Percentiles rank a stretch among this genome's conserved stretches.
These are phyloP conservation scores for Ceratobasidium sp. DNA, from an alignment of 1,284 basidiomycete species.

Conservation along the genomic window DNA sequence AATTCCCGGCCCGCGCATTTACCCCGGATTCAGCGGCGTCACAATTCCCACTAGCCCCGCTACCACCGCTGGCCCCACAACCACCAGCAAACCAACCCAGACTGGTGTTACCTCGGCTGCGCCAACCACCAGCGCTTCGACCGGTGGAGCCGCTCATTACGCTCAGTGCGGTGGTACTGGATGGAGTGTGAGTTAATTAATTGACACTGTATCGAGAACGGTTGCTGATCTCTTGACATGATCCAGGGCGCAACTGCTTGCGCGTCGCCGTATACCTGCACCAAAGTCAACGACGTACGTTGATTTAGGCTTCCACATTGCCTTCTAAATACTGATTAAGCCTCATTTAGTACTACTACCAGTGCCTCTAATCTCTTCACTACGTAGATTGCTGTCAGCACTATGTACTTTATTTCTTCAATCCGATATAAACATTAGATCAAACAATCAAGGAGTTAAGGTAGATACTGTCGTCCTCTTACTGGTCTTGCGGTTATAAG, in stretches of 20 bases:
- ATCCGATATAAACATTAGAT: no score
- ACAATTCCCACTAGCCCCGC: conserved; percentile 40
- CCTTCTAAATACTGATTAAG: background rate
- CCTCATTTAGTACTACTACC: conserved; percentile 24
- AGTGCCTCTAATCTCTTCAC: conserved; percentile 38
- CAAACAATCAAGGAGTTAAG: no score
- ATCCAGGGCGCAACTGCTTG: conserved; percentile 12
- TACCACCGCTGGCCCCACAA: no score
- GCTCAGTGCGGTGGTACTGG: conserved; percentile 47
- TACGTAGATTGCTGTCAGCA: no score
- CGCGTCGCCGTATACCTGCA: conserved; percentile 31
- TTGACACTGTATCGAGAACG: background rate
- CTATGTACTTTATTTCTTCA: no score
- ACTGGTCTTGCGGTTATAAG: no score
- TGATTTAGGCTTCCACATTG: no score
- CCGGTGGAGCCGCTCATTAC: conserved; percentile 39
- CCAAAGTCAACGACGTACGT: conserved; percentile 35
- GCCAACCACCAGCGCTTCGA: conserved; percentile 30
- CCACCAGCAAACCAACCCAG: background rate
- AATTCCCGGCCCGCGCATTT: conserved; percentile 49
- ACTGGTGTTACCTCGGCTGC: conserved; percentile 13
- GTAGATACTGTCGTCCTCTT: no score
- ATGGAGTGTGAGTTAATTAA: conserved; percentile 22
- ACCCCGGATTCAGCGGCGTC: conserved; percentile 35
- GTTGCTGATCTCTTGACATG: background rate